Base-by-base conservation (phyloP, 805 yeast species). In the Priceomyces medius region DNA sequence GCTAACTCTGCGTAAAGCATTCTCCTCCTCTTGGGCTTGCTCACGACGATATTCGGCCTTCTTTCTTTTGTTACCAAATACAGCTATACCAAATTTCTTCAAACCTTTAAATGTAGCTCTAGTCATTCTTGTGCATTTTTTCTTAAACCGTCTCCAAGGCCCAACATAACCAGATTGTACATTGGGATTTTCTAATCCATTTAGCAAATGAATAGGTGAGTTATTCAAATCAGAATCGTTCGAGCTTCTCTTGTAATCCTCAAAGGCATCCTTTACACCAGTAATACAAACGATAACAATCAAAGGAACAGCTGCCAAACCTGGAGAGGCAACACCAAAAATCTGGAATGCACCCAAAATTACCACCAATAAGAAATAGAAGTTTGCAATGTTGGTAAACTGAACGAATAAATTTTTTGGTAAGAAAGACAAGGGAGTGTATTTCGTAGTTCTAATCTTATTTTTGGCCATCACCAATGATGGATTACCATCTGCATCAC, bases 241-340 rank as follows among this genome's bases (percentile, higher is more conserved):
- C 2, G 70, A 51, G 2, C 77, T 76, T 52, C 95, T 73, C 43
- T 85, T 71, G 48, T 77, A 82, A 59, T 85, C 95, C 62, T 85
- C 95, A 50, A 85, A 69, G 0, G 84, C 90, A 62, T 86, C 93
- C 54, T 84, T 83, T 47, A 81, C 56, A 3, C 88, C 90, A 2
- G 93, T 85, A 48, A 85, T 67, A 41, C 73, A 69, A 14, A 85
- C 89, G 67, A 85, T 85, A 42, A 85, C 90, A 58, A 85, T 83
- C 56, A 85, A 76, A 2, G 95, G 95, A 24, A 85, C 90, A 2
- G 89, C 86, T 16, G 85, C 83, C 54, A 85, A 66, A 1, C 80
- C 91, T 1, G 93, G 89, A 44, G 71, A 71, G 23, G 77, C 72
- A 16, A 83, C 89, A 35, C 95, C 95, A 57, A 85, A 85, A 35